A percentile compares a stretch with the other conserved stretches of the same genome.
Evolutionary conservation across 2,329 filamentous ascomycete genomes (phyloP).

Genomic region (Ascochyta rabiei): DNA sequence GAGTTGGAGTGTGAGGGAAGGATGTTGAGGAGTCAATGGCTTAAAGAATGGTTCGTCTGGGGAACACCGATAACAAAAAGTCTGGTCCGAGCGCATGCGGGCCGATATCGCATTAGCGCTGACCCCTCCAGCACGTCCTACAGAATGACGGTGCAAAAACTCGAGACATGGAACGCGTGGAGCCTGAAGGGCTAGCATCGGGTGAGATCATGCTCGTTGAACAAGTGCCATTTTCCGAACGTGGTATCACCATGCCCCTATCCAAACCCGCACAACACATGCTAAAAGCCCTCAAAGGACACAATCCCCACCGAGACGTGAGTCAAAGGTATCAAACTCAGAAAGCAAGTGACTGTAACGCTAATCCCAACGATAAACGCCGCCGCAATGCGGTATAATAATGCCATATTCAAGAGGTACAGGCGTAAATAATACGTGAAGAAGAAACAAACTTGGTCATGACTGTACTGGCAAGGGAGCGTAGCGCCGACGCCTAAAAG

Average conservation of each 20-base stretch:
- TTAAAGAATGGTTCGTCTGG: slow-evolving; percentile 19
- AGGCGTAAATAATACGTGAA: slow-evolving; percentile 7
- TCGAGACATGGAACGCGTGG: not conserved
- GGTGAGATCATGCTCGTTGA: not conserved
- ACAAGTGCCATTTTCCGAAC: not conserved
- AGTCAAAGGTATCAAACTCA: slow-evolving; percentile 18
- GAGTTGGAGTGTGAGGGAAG: slow-evolving; percentile 10
- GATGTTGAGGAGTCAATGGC: slow-evolving; percentile 27
- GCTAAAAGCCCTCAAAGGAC: not conserved
- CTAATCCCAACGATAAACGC: slow-evolving; percentile 15
- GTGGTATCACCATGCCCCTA: slow-evolving; percentile 13
- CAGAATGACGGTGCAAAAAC: slow-evolving; percentile 14
- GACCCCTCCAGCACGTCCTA: slow-evolving; percentile 4
- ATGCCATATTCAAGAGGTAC: slow-evolving; percentile 1
- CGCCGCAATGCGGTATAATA: slow-evolving; percentile 12
- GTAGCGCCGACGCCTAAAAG: slow-evolving; percentile 19
- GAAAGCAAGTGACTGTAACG: slow-evolving; percentile 15
- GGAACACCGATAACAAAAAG: slow-evolving; percentile 29
- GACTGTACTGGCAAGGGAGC: not conserved
- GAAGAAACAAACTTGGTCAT: slow-evolving; percentile 8
- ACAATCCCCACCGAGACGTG: slow-evolving; percentile 3
- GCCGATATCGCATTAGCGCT: slow-evolving; percentile 25
- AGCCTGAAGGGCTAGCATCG: slow-evolving; percentile 8
- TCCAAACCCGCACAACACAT: not conserved
- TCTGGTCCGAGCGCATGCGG: slow-evolving; percentile 23